Evolutionary conservation across 371 early-diverging fungal species (phyloP).

Genomic region (Amoeboaphelidium protococcarum): DNA sequence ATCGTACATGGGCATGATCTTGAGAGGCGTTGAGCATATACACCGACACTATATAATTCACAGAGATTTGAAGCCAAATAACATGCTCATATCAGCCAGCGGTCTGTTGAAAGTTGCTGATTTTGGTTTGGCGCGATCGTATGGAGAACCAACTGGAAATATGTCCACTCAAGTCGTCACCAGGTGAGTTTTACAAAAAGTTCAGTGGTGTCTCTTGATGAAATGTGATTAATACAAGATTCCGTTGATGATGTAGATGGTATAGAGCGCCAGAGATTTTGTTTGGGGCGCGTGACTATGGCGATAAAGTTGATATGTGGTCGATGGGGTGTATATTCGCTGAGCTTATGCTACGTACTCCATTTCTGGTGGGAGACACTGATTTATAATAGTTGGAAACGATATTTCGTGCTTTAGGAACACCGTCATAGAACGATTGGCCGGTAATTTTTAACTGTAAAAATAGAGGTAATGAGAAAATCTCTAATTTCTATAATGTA

Average conservation of each 20-base stretch:
- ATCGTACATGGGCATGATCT: constrained; percentile 92
- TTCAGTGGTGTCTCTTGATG: not conserved
- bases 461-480: not conserved
- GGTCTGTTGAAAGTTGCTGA: constrained; percentile 95
- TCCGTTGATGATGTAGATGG: constrained; percentile 33
- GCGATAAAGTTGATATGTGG: constrained; percentile 91
- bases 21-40: constrained; percentile 76
- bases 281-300: constrained; percentile 73
- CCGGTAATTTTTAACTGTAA: constrained; percentile 24
- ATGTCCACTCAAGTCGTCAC: constrained; percentile 91
- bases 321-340: constrained; percentile 97
- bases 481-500: constrained; percentile 5
- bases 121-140: constrained; percentile 93
- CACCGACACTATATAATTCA: constrained; percentile 85
- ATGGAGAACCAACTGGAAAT: constrained; percentile 44
- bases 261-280: constrained; percentile 98
- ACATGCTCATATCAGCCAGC: constrained; percentile 68
- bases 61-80: constrained; percentile 99
- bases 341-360: constrained; percentile 85
- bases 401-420: constrained; percentile 86
- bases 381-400: constrained; percentile 84
- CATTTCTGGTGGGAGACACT: constrained; percentile 68
- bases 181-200: too few relatives aligned
- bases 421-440: constrained; percentile 92
- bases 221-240: not conserved